Conservation (phyloP, 2,329 filamentous ascomycete species). For the Trichoderma koningii region DNA sequence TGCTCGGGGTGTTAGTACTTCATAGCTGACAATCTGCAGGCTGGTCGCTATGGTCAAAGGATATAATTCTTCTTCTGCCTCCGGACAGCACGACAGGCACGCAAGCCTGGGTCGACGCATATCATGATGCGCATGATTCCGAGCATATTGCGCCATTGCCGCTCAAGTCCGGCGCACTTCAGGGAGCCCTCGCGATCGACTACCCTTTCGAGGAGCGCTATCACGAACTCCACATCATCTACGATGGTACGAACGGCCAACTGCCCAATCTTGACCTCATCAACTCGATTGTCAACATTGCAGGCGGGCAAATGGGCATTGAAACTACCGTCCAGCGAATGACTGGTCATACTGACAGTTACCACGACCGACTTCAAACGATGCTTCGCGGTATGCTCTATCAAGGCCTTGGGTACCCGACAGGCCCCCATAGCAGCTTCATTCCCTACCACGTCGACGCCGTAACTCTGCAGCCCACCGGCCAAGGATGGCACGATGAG, state of each 20-base stretch:
- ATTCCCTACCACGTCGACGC: constrained; percentile 98
- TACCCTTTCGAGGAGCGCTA: constrained; percentile 85
- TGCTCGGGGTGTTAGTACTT: no score
- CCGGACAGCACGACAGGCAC: constrained; percentile 87
- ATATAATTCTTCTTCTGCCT: constrained; percentile 89
- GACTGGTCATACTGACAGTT: constrained; percentile 78
- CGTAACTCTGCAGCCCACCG: constrained; percentile 86
- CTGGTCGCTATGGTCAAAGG: constrained; percentile 98
- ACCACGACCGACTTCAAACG: constrained; percentile 78
- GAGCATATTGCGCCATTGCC: constrained; percentile 72
- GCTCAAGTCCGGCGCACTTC: constrained; percentile 88
- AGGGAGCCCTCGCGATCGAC: constrained; percentile 91
- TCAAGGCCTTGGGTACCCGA: constrained; percentile 85
- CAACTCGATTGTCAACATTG: constrained; percentile 88
- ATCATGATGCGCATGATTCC: constrained; percentile 84
- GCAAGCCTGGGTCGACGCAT: constrained; percentile 97
- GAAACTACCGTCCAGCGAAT: constrained; percentile 81
- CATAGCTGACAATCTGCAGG: constrained; percentile 47
- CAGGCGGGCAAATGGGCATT: constrained; percentile 89
- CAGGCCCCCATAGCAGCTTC: constrained; percentile 90
- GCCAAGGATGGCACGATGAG: constrained; percentile 94
- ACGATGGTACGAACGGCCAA: constrained; percentile 94
- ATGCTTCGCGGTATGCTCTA: constrained; percentile 92
- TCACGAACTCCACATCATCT: constrained; percentile 84
- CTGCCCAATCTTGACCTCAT: constrained; percentile 93